Base-by-base conservation (phyloP, 352 stramenopile species). In the Globisporangium recalcitrans region DNA sequence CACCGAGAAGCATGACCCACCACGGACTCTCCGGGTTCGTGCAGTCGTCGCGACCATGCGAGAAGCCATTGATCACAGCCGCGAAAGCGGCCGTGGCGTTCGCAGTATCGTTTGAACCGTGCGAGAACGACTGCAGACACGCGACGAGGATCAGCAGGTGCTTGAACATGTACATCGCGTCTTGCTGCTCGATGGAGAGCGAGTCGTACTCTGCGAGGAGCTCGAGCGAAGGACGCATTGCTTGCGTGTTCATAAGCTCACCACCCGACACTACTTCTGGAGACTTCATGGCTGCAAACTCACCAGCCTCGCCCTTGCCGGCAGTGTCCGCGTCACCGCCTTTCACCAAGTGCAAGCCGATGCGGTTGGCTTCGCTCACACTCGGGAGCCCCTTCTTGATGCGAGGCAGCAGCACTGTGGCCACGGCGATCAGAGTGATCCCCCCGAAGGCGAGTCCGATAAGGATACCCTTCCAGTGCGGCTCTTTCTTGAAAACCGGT, bases 21-120 rank as follows among this genome's bases (percentile, higher is more conserved):
- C 82, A 83, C 19, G 60, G 63, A 3, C 53, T 65, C 56, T 71
- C 60, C 0, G 52, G 46, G 48, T 44, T 68, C 3, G 38, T 40
- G 47, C 72, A 74, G 14, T 58, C 40, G 6, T 63, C 46, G 8
- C 65, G 53, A 21, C 76, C 80, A 11, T 72, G 64, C 11, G 74
- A 67, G 66, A 89, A 94, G 9, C 88, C 80, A n/a, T 78, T 70
- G 57, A 81, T 71, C 2, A 91, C 74, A 9, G 74, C 82, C 26
- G 68, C 68, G 22, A 94, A 65, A 0, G 87, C 82, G 4, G 69
- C 85, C 36, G 91, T 92, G 2, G 79, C 64, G 65, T 95, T 96
- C 21, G 83, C 81, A 1, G 89, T 80, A 64, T 96, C 85, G 64
- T 93, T 94, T 26, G 85, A 75, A 22, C 87, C 87, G 68, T 96